phyloP scores from a whole-genome alignment of 257 asterid genomes.

The Lycium ferocissimum region DNA sequence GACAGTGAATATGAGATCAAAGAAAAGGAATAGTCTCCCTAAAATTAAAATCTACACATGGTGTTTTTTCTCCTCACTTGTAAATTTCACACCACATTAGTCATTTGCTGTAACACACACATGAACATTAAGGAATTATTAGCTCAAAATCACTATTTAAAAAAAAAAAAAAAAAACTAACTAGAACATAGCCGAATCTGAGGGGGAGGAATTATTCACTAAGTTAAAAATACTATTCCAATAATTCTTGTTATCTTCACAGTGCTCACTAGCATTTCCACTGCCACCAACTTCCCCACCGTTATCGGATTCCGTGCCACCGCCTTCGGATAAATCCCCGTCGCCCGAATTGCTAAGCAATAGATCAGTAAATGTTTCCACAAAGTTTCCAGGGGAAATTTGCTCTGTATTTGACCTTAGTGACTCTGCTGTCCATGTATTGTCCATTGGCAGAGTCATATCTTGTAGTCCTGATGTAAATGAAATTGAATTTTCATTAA shows the following conservation, averaged over 20 bases:
- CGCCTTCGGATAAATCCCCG: constrained; percentile 53
- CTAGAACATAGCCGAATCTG: constrained; percentile 59
- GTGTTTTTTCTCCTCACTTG: constrained; percentile 5
- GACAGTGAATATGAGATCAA: constrained; percentile 25
- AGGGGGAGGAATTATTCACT: constrained; percentile 67
- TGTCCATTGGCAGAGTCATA: constrained; percentile 39
- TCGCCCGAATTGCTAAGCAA: constrained; percentile 58
- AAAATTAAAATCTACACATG: constrained; percentile 25
- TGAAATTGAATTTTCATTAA: constrained; percentile 38
- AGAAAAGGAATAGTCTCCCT: not conserved
- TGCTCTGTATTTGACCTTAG: constrained; percentile 41
- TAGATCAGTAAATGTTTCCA: constrained; percentile 79
- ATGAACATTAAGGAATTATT: constrained; percentile 18
- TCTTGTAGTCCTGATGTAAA: constrained; percentile 42
- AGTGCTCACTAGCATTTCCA: constrained; percentile 46
- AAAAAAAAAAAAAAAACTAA: not conserved
- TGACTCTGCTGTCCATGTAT: constrained; percentile 46
- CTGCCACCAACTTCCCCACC: constrained; percentile 37
- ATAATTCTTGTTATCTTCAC: constrained; percentile 76
- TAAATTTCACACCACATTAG: constrained; percentile 15
- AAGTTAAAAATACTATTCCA: constrained; percentile 85
- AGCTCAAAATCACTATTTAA: not conserved
- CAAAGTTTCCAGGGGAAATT: constrained; percentile 54
- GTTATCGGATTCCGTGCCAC: constrained; percentile 60
- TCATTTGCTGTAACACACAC: not conserved